Evolutionary conservation across 768 basidiomycete genomes (phyloP), one percentile per base, ranked within the genome.

Genomic region (Leccinellum albellum): DNA sequence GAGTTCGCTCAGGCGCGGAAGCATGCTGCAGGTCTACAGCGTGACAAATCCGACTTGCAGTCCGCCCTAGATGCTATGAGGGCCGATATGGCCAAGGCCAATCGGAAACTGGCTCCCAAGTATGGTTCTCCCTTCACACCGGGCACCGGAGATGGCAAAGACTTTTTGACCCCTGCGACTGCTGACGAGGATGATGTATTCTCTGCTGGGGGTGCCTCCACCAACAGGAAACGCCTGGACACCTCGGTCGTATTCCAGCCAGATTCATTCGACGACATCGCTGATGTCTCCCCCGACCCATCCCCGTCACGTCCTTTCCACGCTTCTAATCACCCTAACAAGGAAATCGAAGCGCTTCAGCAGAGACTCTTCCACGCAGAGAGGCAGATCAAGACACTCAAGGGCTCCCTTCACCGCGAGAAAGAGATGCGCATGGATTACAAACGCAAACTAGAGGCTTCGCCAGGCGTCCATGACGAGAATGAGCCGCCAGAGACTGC

Each of bases 31-130:
- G 87, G 89, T 24, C 79, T 98, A 24, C 86, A 88, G 64, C 83
- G 96, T 60, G 97, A 99, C 71, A 96, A 95, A 76, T 87, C 85
- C 26, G 96, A 99, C 64, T 77, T 99, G 40, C 90, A 95, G 68
- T 83, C 86, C 59, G 77, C 83, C 4, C 75, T 98, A 24, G 94
- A 97, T 64, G 76, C 79, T 4, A 70, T 91, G 67, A 91, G 89
- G 73, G 79, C 80, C 0, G 91, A 95, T 47, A 75, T 84, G 49
- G 80, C 82, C 9, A 84, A 87, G 53, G 83, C 83, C n/a, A 80
- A 77, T 10, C 76, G 85, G 35, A 76, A 82, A 48, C 72, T 88
- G 20, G 72, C 68, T 1, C 83, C 85, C 35, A 79, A 81, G 48
- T 88, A 84, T 61, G 87, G 87, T 6, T 87, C 86, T 4, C 89